Evolutionary conservation across 83 land plant genomes (phyloP), one percentile per base, ranked within the genome.

Genomic region (Picea abies): DNA sequence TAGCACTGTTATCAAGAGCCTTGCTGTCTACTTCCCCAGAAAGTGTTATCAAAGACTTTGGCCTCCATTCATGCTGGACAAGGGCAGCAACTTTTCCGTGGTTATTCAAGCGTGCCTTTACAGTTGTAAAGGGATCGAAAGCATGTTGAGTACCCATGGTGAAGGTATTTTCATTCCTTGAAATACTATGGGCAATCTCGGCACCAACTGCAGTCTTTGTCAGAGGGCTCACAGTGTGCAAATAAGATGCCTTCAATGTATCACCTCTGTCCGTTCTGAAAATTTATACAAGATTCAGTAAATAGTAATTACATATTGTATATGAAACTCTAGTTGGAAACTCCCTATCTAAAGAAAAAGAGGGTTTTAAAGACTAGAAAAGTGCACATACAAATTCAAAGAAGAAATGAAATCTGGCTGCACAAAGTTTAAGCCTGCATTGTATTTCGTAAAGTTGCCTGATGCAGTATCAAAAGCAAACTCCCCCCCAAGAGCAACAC

Each of bases 1-100:
- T 95, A 0, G 95, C 87, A 65, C 88, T 90, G 84, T 91, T 93
- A 76, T 95, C 97, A 84, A 91, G 86, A 1, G 95, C 93, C 70
- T 83, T 84, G 41, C 91, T 88, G 85, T 95, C 97, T 5, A 95
- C 94, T 72, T 95, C 97, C 35, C 90, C 94, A 22, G 97, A 95
- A 37, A 95, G 73, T 32, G 97, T 95, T 72, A 95, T 52, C 64
- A 93, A 80, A 4, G 95, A 95, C 79, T 93, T 95, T 20, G 93
- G 95, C 75, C 87, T 76, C 94, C 92, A 93, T 79, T 95, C 89
- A 60, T 93, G 97, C 88, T 95, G 97, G 75, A 95, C 79, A 8
- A 93, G 92, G 60, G 91, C 91, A 82, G 86, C 88, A 25, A 87
- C 89, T 84, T 87, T 95, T 26, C 95, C 97, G 67, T 81, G 79